Evolutionary conservation across 441 rosid species (phyloP).

Genomic region (Pelargonium australe): DNA sequence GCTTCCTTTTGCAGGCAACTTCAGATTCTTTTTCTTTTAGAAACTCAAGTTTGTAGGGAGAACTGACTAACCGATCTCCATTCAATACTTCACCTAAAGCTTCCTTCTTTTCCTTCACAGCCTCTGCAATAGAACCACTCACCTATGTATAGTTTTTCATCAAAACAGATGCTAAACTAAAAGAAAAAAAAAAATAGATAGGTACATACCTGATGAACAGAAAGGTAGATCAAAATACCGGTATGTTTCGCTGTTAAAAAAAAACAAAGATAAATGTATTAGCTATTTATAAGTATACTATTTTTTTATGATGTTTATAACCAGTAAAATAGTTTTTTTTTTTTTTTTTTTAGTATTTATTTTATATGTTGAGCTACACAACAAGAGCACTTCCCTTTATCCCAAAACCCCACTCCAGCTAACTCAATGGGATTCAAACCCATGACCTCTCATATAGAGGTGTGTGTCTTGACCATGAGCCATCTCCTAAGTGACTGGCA

Average conservation of each 20-base stretch:
- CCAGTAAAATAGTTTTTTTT: no score
- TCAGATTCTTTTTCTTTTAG: constrained; percentile 29
- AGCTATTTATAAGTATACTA: neutral
- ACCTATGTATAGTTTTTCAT: no score
- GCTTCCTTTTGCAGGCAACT: constrained; percentile 26
- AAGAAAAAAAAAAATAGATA: neutral
- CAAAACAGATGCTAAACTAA: neutral
- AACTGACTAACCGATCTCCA: constrained; percentile 44
- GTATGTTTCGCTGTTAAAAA: constrained; percentile 33
- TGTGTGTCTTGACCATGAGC: no score
- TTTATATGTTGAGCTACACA: no score
- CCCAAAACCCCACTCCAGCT: no score
- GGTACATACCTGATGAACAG: constrained; percentile 31
- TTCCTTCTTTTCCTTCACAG: constrained; percentile 36
- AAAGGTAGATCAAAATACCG: constrained; percentile 42
- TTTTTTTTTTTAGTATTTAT: no score
- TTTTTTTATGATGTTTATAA: neutral
- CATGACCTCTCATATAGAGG: no score
- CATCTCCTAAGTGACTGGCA: no score
- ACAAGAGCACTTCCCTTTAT: no score
- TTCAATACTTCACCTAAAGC: constrained; percentile 49
- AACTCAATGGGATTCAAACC: no score
- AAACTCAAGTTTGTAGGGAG: constrained; percentile 36
- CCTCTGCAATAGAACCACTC: constrained; percentile 19
- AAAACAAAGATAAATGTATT: constrained; percentile 4